These are phyloP conservation scores for Metschnikowia reukaufii DNA, from an alignment of 805 yeast genomes.

Conservation along the genomic window DNA sequence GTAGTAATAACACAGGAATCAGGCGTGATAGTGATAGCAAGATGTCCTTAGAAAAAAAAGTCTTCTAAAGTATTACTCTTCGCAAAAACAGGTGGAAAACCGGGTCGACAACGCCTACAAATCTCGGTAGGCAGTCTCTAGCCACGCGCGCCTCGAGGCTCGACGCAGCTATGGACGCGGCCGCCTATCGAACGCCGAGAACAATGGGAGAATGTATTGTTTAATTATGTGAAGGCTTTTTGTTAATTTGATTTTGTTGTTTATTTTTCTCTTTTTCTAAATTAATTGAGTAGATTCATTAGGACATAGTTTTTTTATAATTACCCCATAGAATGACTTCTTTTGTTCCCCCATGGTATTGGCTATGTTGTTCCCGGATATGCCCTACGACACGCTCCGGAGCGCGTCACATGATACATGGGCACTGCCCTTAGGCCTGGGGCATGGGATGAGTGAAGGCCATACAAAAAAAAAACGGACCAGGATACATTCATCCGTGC, in stretches of 20 bases:
- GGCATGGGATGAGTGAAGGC: background rate
- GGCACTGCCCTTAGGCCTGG: background rate
- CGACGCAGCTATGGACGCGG: background rate
- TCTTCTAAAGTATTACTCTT: background rate
- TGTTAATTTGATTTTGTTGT: background rate
- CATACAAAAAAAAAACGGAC: no score
- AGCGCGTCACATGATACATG: background rate
- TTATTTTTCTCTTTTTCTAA: no score
- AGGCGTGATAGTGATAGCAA: no score
- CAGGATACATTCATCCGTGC: no score
- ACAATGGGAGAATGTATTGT: background rate
- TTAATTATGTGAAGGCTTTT: background rate
- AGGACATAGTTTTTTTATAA: no score
- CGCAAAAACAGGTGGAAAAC: background rate
- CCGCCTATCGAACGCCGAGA: background rate
- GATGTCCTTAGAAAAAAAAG: background rate
- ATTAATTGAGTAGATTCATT: no score
- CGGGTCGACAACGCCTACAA: background rate
- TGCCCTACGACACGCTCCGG: no score
- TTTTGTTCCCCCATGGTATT: no score
- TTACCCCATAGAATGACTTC: no score
- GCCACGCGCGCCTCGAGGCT: constrained; percentile 4
- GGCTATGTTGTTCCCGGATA: background rate
- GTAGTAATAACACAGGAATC: background rate
- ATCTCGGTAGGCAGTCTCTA: background rate